Evolutionary conservation across 805 yeast species (phyloP), one percentile per base, ranked within the genome.

Genomic region (Candida tibetensis): DNA sequence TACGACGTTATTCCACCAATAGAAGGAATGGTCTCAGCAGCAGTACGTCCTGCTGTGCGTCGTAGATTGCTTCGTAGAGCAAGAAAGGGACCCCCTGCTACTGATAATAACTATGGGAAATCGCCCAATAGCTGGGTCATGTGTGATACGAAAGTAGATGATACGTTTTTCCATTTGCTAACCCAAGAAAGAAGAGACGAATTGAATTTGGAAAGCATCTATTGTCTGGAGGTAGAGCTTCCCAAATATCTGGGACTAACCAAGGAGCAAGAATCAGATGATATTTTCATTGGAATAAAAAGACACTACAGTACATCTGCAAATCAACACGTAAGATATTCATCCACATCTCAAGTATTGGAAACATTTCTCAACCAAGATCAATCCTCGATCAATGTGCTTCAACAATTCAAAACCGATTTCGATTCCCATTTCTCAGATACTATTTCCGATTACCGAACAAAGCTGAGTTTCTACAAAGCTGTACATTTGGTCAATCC

Each of bases 111-210:
- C 39, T 81, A 75, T 49, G 84, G 85, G 12, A 62, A 65, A 9
- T 48, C 68, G 4, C 69, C 80, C 4, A 88, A 87, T 49, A 76
- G 85, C 17, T 90, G 98, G 98, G 79, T 86, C 16, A 78, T 86
- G 75, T 67, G 89, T 33, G 88, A 87, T 49, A 74, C 87, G 34
- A 67, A 71, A 18, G 60, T 76, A 2, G 83, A 81, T 43, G 77
- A 78, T 27, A 74, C 88, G 3, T 75, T 70, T 38, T 72, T 90
- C 22, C 95, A 90, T 59, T 60, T 90, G 13, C 61, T 90, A 51
- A 86, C 95, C 0, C 69, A 71, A 4, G 81, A 79, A 28, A 76
- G 91, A 57, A 70, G 97, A 41, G 55, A 59, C 13, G 81, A 76
- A 41, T 62, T 91, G 46, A 79, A 85, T 51, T 69, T 90, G 53